These are phyloP conservation scores for Malus hybrid DNA, from an alignment of 331 rosid genomes.

Conservation along the genomic window DNA sequence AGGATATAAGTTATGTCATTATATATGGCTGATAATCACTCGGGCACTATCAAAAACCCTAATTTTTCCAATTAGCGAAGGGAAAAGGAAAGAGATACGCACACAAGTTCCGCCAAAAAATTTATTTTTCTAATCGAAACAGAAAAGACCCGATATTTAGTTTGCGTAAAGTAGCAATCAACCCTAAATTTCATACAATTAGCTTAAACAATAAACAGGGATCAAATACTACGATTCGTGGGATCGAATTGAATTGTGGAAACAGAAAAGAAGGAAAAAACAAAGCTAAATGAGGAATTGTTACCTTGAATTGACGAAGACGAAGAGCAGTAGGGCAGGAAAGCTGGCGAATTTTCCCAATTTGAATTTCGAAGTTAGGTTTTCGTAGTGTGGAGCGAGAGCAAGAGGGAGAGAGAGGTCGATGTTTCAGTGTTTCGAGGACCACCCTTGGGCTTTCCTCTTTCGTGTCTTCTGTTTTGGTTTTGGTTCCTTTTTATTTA, in stretches of 20 bases:
- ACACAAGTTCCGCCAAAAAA: not conserved
- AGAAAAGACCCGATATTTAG: not conserved
- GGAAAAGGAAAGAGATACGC: not conserved
- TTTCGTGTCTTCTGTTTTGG: not conserved
- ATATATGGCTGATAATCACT: not conserved
- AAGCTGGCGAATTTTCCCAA: not conserved
- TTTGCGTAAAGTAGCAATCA: not conserved
- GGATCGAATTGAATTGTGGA: not conserved
- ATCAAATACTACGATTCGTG: not conserved
- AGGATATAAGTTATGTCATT: not conserved
- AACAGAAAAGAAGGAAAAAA: not conserved
- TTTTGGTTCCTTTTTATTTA: not conserved
- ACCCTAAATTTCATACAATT: not conserved
- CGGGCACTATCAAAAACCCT: not conserved
- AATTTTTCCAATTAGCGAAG: not conserved
- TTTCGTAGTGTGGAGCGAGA: not conserved
- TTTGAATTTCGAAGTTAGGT: slow-evolving; percentile 1
- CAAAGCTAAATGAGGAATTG: not conserved
- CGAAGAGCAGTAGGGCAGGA: not conserved
- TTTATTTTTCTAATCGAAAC: not conserved
- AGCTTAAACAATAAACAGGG: not conserved
- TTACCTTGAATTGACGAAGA: slow-evolving; percentile 1
- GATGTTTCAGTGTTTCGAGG: not conserved
- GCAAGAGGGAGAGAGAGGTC: not conserved
- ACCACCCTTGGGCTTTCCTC: not conserved